These are phyloP conservation scores for Chamaenerion angustifolium DNA, from an alignment of 345 rosid genomes.

Conservation along the genomic window DNA sequence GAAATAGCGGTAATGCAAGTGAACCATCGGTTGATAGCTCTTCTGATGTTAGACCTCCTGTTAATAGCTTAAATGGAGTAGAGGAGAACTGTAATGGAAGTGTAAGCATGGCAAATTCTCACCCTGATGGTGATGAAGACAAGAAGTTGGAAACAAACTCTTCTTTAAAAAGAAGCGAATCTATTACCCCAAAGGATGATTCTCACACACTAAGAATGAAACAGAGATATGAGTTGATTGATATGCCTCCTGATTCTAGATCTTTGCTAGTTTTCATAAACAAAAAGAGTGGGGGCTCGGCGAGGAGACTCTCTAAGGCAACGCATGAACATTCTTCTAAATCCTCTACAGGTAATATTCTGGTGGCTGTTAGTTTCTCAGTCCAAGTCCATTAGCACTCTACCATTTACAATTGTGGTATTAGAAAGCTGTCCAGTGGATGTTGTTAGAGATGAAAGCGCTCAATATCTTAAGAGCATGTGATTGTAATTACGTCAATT, in stretches of 20 bases:
- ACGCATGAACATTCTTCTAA: conserved; percentile 68
- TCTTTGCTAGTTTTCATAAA: conserved; percentile 80
- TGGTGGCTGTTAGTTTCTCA: background rate
- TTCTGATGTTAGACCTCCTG: conserved; percentile 29
- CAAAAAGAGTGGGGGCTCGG: conserved; percentile 87
- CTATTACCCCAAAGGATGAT: conserved; percentile 69
- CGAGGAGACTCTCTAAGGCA: conserved; percentile 59
- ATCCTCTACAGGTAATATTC: conserved; percentile 63
- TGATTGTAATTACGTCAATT: too few species aligned
- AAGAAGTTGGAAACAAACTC: conserved; percentile 10
- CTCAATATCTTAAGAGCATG: too few species aligned
- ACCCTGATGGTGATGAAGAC: conserved; percentile 29
- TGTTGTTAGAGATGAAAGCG: too few species aligned
- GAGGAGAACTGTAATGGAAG: conserved; percentile 38
- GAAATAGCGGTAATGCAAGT: conserved; percentile 33
- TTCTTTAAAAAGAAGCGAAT: conserved; percentile 36
- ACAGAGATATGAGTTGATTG: conserved; percentile 65
- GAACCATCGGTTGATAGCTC: conserved; percentile 50
- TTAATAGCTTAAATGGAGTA: conserved; percentile 27
- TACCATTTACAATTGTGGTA: background rate
- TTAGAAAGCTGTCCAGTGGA: too few species aligned
- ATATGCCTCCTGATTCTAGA: conserved; percentile 68
- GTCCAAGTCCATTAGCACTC: background rate
- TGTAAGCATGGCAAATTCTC: conserved; percentile 18
- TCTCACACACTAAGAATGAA: conserved; percentile 43